phyloP scores from a whole-genome alignment of 225 moss, liverwort and hornwort species.

The Physcomitrium patens region DNA sequence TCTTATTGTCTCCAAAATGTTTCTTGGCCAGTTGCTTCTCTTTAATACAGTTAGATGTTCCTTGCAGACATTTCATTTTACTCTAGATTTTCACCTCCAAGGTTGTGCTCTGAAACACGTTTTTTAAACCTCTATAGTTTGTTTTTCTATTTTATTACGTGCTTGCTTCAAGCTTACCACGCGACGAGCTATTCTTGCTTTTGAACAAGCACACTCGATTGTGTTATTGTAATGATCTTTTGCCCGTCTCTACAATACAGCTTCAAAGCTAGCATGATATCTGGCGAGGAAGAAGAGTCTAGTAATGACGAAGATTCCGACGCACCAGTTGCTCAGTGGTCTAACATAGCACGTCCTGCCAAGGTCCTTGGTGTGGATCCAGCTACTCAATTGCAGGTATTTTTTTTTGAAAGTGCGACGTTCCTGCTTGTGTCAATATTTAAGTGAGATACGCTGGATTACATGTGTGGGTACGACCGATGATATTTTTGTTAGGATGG shows the following conservation, averaged over 20 bases:
- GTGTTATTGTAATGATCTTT: conserved; percentile 18
- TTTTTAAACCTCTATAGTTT: too few relatives aligned
- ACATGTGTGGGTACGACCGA: neutral
- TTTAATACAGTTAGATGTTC: neutral
- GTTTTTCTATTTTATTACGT: neutral
- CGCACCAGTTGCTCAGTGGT: conserved; percentile 42
- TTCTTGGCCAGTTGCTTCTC: neutral
- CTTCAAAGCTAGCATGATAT: conserved; percentile 73
- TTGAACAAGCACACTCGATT: neutral
- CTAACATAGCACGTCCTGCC: conserved; percentile 40
- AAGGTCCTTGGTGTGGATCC: conserved; percentile 80
- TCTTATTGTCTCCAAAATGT: neutral
- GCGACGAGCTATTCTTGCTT: neutral
- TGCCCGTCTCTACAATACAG: conserved; percentile 39
- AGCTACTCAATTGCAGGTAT: conserved; percentile 46
- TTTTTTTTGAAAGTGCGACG: neutral
- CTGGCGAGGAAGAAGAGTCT: conserved; percentile 61
- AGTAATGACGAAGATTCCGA: conserved; percentile 63
- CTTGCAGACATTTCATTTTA: neutral
- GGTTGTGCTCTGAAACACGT: too few relatives aligned
- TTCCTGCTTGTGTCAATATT: conserved; percentile 7
- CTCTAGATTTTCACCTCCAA: too few relatives aligned
- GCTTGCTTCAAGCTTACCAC: neutral
- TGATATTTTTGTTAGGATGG: neutral
- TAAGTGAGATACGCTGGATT: neutral